These are phyloP conservation scores for Pterula multifida DNA, from an alignment of 1,284 basidiomycete species.

Conservation along the genomic window DNA sequence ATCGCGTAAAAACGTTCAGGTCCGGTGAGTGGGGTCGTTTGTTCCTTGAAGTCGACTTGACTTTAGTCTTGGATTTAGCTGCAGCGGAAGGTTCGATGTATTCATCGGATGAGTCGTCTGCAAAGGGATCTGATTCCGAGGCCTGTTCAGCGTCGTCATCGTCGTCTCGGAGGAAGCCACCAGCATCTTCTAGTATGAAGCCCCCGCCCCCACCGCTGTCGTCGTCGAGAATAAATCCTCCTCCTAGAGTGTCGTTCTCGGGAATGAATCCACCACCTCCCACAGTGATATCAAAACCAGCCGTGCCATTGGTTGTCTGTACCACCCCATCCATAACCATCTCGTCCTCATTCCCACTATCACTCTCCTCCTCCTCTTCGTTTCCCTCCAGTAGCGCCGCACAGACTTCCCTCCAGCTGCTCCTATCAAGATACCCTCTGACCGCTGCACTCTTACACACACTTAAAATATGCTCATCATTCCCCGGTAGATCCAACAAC, in stretches of 20 bases:
- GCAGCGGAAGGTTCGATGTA: conserved; percentile 10
- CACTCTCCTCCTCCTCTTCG: conserved; percentile 14
- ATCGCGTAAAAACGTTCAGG: neutral
- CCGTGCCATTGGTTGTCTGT: conserved; percentile 9
- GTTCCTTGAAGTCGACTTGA: neutral
- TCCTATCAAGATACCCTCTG: conserved; percentile 30
- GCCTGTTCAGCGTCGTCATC: conserved; percentile 11
- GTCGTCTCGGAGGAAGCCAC: conserved; percentile 9
- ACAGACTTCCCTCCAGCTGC: conserved; percentile 68
- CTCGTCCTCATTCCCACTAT: conserved; percentile 14
- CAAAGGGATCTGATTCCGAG: conserved; percentile 7
- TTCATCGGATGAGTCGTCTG: conserved; percentile 9
- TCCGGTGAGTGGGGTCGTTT: neutral
- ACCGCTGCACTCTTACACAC: conserved; percentile 59
- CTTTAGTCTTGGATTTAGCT: neutral
- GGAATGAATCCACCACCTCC: conserved; percentile 5
- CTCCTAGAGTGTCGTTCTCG: conserved; percentile 15
- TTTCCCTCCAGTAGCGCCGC: conserved; percentile 44
- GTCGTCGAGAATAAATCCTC: conserved; percentile 11
- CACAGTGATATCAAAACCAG: conserved; percentile 14
- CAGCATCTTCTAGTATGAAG: neutral
- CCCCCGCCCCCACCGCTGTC: conserved; percentile 6
- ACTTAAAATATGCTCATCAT: conserved; percentile 53
- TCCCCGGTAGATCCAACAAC: conserved; percentile 47
- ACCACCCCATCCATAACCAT: conserved; percentile 9